Evolutionary conservation across 2,329 filamentous ascomycete species (phyloP), one percentile per base, ranked within the genome.

Genomic region (Clarireedia monteithiana): DNA sequence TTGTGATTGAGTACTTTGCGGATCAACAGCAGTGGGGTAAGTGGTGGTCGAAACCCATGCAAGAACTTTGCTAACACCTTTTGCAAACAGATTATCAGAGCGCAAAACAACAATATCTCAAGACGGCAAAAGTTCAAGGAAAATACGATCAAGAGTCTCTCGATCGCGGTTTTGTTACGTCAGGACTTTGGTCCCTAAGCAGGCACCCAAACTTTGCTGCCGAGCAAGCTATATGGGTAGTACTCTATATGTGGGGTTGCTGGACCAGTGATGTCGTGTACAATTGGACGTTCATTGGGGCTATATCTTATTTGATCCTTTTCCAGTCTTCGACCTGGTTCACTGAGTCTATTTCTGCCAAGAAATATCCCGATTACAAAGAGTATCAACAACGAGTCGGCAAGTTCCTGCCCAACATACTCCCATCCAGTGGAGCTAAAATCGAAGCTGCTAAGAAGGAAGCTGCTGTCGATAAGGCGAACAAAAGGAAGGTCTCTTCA

Each of bases 181-280:
- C 79, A 4, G 94, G 94, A 0, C 76, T 99, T 6, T 99, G 89
- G 86, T 86, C 84, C 0, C 91, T 85, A 75, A 92, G 87, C 64
- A 82, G 94, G 47, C 95, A 99, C 70, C 94, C 94, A 48, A 99
- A 99, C 71, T 99, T 97, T 68, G 83, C 88, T 5, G 89, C 89
- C 5, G 94, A 99, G 73, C 94, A 97, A 73, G 77, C 84, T 30
- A 84, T 97, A 65, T 99, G 94, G 94, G 78, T 95, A 53, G 75
- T 84, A 7, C 72, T 97, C 52, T 97, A 97, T 71, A 82, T 89
- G 66, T 99, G 92, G 94, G 83, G 81, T 62, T 92, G 88, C 71
- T 86, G 83, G 68, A 80, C 84, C 54, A 88, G 85, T 34, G 80
- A 84, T 55, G 83, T 78, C 1, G 75, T 85, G 44, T 85, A 85